A percentile compares a stretch with the other conserved stretches of the same genome.
Evolutionary conservation across 768 basidiomycete species (phyloP).

Genomic region (Sporobolomyces roseus): DNA sequence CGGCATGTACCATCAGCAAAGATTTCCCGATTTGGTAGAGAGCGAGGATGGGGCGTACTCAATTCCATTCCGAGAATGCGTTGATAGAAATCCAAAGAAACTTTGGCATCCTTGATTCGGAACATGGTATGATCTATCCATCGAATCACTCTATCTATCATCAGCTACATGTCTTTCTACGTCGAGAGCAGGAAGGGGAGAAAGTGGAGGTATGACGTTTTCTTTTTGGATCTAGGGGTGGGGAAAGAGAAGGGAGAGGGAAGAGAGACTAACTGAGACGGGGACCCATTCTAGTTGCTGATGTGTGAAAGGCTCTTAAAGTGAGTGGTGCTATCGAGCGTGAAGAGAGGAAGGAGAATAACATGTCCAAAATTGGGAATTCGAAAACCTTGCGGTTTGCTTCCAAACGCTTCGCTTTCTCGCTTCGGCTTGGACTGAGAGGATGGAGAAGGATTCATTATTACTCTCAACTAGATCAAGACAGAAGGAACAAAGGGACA

Average conservation of each 20-base stretch:
- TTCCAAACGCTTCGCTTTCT: background rate
- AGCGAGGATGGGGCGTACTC: background rate
- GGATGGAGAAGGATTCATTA: background rate
- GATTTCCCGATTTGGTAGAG: too few relatives aligned
- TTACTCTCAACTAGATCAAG: background rate
- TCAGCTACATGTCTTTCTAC: background rate
- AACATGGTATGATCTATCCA: conserved; percentile 64
- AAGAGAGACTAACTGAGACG: conserved; percentile 19
- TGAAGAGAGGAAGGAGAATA: too few relatives aligned
- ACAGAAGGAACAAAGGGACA: background rate
- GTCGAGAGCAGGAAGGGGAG: background rate
- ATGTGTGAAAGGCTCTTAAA: background rate
- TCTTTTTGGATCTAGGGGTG: too few relatives aligned
- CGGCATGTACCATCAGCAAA: background rate
- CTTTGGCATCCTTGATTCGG: conserved; percentile 78
- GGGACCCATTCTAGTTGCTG: background rate
- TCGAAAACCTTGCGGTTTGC: too few relatives aligned
- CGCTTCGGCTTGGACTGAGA: background rate
- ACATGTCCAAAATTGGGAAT: too few relatives aligned
- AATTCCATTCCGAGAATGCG: conserved; percentile 40
- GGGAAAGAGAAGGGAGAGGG: background rate
- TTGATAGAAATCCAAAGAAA: conserved; percentile 47
- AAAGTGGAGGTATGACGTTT: background rate
- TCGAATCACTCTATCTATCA: background rate
- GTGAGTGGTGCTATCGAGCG: background rate